phyloP scores from a whole-genome alignment of 164 flowering plant species.

The Dillenia turbinata region DNA sequence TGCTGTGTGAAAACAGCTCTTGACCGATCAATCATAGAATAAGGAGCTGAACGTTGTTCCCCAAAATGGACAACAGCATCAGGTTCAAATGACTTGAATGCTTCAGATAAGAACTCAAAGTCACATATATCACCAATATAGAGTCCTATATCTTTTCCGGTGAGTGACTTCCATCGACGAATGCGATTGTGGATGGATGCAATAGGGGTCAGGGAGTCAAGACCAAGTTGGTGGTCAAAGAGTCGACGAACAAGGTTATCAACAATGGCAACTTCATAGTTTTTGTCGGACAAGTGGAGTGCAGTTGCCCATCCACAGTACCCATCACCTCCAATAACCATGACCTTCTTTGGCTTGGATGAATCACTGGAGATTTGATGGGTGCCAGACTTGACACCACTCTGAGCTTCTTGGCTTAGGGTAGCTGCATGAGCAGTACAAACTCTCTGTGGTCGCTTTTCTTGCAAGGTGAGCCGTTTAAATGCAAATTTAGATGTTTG shows the following conservation, averaged over 20 bases:
- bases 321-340: conserved; percentile 98
- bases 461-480: conserved; percentile 22
- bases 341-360: conserved; percentile 55
- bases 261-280: conserved; percentile 82
- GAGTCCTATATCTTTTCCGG: conserved; percentile 69
- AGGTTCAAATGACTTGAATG: conserved; percentile 81
- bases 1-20: conserved; percentile 92
- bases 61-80: conserved; percentile 96
- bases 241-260: conserved; percentile 88
- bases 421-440: conserved; percentile 38
- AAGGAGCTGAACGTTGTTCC: conserved; percentile 96
- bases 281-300: conserved; percentile 86
- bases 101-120: conserved; percentile 77
- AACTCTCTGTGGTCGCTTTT: conserved; percentile 17
- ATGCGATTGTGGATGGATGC: conserved; percentile 80
- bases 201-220: conserved; percentile 87
- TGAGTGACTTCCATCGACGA: conserved; percentile 74
- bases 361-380: conserved; percentile 24
- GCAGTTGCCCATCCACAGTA: conserved; percentile 99
- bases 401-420: conserved; percentile 39
- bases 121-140: conserved; percentile 89
- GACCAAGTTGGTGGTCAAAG: conserved; percentile 91
- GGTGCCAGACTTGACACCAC: conserved; percentile 29
- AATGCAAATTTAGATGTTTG: conserved; percentile 20
- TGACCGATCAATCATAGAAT: conserved; percentile 95